Evolutionary conservation across 768 basidiomycete species (phyloP), one percentile per base, ranked within the genome.

Genomic region (Suillus weaverae): DNA sequence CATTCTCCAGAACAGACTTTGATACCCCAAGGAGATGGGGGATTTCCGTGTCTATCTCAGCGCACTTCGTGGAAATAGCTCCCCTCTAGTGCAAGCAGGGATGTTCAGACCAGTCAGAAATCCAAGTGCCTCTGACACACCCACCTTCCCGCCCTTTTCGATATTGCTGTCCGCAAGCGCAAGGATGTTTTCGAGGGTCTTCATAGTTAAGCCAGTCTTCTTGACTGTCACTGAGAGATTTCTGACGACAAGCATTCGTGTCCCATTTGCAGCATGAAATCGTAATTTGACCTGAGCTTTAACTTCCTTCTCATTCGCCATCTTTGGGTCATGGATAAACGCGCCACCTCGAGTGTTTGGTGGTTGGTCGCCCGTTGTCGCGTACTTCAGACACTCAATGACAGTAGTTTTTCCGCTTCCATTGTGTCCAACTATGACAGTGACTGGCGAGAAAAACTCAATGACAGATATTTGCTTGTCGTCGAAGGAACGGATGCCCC

Each of bases 331-430:
- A 76, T 99, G 97, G 4, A 99, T 80, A 77, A 99, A 99, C 0
- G 97, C 97, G n/a, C 97, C 97, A 38, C 97, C 97, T 66, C 95
- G 94, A 30, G 96, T 94, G 73, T 97, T 97, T 1, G 97, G 94
- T 0, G 97, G 97, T 70, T 99, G 91, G 76, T 99, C 97, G 35
- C 97, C 97, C 0, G 97, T 99, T 0, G 97, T 97, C 13, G 94
- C 95, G 74, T 99, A 99, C 81, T 99, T 99, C 76, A 99, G 86
- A 79, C 97, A 99, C 83, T 99, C 97, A 77, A 99, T 99, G 73
- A 99, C 92, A 1, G 97, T 99, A 3, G 97, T 99, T 80, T 99
- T 99, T 51, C 97, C 97, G 70, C 93, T 95, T 20, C 97, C 97
- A 77, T 99, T 99, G 81, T 95, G 93, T 2, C 97, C 97, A 2